A percentile compares a stretch with the other conserved stretches of the same genome.
phyloP scores from a whole-genome alignment of 2,329 filamentous ascomycete genomes.

The Achaetomium macrosporum region DNA sequence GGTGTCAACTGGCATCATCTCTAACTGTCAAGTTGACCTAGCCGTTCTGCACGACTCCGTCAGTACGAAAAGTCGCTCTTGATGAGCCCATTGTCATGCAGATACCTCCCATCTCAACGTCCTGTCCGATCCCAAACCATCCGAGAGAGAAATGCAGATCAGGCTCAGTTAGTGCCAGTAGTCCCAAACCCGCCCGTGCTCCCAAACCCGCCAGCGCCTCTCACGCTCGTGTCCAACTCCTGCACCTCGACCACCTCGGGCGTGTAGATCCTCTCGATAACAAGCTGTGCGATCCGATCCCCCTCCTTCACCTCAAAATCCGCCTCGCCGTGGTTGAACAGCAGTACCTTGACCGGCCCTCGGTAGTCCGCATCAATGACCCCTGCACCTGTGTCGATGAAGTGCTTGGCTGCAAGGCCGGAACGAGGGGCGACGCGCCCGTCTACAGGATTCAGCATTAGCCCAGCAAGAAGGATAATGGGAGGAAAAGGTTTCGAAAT shows the following conservation, averaged over 20 bases:
- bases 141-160: not conserved
- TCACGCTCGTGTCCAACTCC: constrained; percentile 81
- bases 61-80: not conserved
- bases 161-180: not conserved
- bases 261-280: constrained; percentile 91
- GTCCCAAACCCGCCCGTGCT: constrained; percentile 58
- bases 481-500: not conserved
- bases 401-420: constrained; percentile 88
- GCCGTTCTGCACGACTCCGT: not conserved
- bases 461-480: not conserved
- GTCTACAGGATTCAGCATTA: constrained; percentile 47
- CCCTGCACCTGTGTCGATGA: constrained; percentile 91
- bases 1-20: not conserved
- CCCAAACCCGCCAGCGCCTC: constrained; percentile 86
- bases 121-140: not conserved
- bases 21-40: not conserved
- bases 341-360: constrained; percentile 84
- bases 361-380: constrained; percentile 98
- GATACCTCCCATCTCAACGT: not conserved
- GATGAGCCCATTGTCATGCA: not conserved
- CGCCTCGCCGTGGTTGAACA: constrained; percentile 83
- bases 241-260: constrained; percentile 87
- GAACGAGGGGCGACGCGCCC: constrained; percentile 85
- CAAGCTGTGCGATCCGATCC: constrained; percentile 87
- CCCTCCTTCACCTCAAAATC: constrained; percentile 80